Evolutionary conservation across 371 early-diverging fungal species (phyloP), one percentile per base, ranked within the genome.

Genomic region (Chytridium lagenaria): DNA sequence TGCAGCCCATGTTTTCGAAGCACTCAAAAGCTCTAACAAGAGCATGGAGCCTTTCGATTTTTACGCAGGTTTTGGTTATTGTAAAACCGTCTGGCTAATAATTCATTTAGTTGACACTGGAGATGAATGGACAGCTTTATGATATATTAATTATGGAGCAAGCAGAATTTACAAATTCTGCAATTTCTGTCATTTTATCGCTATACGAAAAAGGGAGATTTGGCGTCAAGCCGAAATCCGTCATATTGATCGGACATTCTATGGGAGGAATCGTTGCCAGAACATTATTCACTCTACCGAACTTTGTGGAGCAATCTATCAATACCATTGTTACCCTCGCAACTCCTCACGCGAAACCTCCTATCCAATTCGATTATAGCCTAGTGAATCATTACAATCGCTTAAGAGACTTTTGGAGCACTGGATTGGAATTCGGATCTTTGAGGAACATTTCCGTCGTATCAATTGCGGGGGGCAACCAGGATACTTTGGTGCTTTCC

Each of bases 261-360:
- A 98, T 98, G 98, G 98, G 98, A 22, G 98, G 98, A 31, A 87
- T 96, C 22, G 97, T 98, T 0, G 96, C 96, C 16, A 84, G 97
- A 30, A 86, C 92, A 3, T 85, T 93, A 74, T 86, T 95, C 67
- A 89, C 89, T 0, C 81, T 94, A 78, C 74, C 80, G n/a, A 92
- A 90, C 74, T 93, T 93, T 76, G 81, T 84, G 2, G 86, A 88
- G 1, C 92, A 92, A 1, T 86, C 92, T 0, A 90, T 98, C 59
- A 89, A 91, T 68, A 90, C 94, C 2, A 89, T 98, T 68, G 78
- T 97, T 63, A 98, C 98, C 0, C 80, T 96, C 51, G 91, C 97
- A 0, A 93, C 96, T 1, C 98, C 98, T 5, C 98, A 98, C 78
- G 76, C 87, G 70, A 73, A 88, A 10, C 95, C 98, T 0, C 96